Percentiles rank a stretch among this genome's conserved stretches.
These are phyloP conservation scores for Acanthochlamys bracteata DNA, from an alignment of 106 monocot species.

Conservation along the genomic window DNA sequence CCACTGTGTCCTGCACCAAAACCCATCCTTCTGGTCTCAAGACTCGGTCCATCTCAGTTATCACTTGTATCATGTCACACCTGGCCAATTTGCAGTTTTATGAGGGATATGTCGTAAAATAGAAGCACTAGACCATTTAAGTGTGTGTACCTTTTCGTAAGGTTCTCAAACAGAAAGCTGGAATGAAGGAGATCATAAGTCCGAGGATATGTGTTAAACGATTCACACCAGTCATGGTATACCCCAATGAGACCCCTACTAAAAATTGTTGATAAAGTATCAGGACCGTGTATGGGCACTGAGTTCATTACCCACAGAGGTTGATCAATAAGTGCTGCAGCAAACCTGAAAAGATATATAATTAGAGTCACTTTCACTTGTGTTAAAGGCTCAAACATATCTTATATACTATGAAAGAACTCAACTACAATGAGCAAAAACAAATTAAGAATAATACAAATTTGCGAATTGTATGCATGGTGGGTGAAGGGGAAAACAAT, in stretches of 20 bases:
- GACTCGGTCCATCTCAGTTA: constrained; percentile 77
- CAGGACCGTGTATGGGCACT: constrained; percentile 46
- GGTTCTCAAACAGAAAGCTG: constrained; percentile 48
- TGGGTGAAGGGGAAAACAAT: not conserved
- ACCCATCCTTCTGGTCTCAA: constrained; percentile 85
- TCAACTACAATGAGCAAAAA: not conserved
- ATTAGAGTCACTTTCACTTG: not conserved
- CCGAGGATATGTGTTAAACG: constrained; percentile 90
- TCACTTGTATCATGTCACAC: constrained; percentile 49
- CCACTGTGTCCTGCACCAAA: constrained; percentile 55
- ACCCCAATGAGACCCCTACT: constrained; percentile 72
- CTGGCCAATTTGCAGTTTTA: constrained; percentile 21
- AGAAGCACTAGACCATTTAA: not conserved
- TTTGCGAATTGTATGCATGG: not conserved
- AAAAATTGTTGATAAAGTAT: constrained; percentile 58
- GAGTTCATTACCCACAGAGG: constrained; percentile 88
- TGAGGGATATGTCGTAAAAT: not conserved
- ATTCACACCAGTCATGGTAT: constrained; percentile 96
- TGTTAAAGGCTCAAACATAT: not conserved
- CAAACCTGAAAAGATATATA: constrained; percentile 46
- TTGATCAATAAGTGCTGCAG: constrained; percentile 53
- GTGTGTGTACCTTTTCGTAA: constrained; percentile 46
- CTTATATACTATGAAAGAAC: not conserved
- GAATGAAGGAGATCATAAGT: constrained; percentile 82
- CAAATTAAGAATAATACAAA: not conserved